Conservation (phyloP, 768 basidiomycete species). For the Suillus hirtellus region DNA sequence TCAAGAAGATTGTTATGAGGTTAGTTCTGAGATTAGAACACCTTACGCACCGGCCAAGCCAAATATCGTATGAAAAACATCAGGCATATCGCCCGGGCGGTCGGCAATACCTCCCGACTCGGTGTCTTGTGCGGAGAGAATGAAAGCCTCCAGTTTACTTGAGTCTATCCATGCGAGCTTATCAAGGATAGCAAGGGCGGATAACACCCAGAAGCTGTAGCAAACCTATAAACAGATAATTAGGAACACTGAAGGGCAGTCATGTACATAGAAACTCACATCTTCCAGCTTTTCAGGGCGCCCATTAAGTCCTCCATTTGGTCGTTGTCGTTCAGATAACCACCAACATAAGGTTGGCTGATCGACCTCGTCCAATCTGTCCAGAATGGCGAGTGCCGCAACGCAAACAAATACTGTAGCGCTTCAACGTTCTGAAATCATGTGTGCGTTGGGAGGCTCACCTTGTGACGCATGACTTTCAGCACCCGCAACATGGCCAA, state of each 20-base stretch:
- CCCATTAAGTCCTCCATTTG: constrained; percentile 93
- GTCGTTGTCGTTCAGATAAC: constrained; percentile 90
- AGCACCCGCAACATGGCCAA: too few species aligned
- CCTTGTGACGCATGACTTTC: too few species aligned
- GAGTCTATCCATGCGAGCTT: constrained; percentile 87
- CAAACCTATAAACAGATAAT: constrained; percentile 66
- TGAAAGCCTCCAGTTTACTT: constrained; percentile 75
- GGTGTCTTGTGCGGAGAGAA: constrained; percentile 85
- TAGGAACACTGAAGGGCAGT: background rate
- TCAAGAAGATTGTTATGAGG: background rate
- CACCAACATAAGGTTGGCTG: constrained; percentile 85
- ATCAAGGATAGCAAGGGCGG: constrained; percentile 80
- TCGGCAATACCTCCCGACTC: constrained; percentile 95
- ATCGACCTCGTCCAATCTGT: constrained; percentile 51
- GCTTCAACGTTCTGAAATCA: too few species aligned
- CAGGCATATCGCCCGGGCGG: constrained; percentile 88
- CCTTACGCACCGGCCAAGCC: constrained; percentile 72
- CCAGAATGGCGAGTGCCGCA: too few species aligned
- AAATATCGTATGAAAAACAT: constrained; percentile 97
- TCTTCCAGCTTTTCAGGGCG: constrained; percentile 98
- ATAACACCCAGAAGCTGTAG: constrained; percentile 97
- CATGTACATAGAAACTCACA: constrained; percentile 47
- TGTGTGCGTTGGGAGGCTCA: too few species aligned
- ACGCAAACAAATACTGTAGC: too few species aligned
- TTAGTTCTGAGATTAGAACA: constrained; percentile 1